A percentile compares a stretch with the other conserved stretches of the same genome.
phyloP scores from a whole-genome alignment of 768 basidiomycete species.

The Pleurotus tuoliensis region DNA sequence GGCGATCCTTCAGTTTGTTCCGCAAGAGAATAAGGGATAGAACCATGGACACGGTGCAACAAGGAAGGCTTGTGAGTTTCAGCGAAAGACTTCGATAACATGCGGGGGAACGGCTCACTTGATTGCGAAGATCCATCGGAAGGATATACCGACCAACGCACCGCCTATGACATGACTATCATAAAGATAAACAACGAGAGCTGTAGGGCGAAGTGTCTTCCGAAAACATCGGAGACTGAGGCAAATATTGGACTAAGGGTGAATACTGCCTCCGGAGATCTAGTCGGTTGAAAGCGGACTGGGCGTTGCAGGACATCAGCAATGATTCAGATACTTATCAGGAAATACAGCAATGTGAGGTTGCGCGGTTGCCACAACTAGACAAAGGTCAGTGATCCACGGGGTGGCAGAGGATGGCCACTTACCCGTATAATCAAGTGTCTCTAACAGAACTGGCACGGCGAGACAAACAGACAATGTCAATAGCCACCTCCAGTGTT shows the following conservation, averaged over 20 bases:
- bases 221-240: slow-evolving; percentile 45
- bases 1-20: slow-evolving; percentile 19
- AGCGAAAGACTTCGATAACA: neutral
- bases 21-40: slow-evolving; percentile 40
- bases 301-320: neutral
- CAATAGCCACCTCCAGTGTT: slow-evolving; percentile 11
- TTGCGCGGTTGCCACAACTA: slow-evolving; percentile 51
- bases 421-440: slow-evolving; percentile 10
- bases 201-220: slow-evolving; percentile 45
- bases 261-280: slow-evolving; percentile 8
- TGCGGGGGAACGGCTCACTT: slow-evolving; percentile 30
- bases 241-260: slow-evolving; percentile 36
- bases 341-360: slow-evolving; percentile 40
- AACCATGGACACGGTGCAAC: slow-evolving; percentile 28
- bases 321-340: neutral
- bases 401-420: neutral
- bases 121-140: slow-evolving; percentile 55
- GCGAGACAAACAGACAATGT: slow-evolving; percentile 26
- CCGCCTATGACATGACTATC: slow-evolving; percentile 39
- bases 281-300: slow-evolving; percentile 9
- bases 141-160: slow-evolving; percentile 31
- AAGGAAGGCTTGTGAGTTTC: slow-evolving; percentile 31
- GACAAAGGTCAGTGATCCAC: neutral
- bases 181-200: slow-evolving; percentile 40
- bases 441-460: slow-evolving; percentile 39